Base-by-base conservation (phyloP, 2,329 filamentous ascomycete species). In the Aspergillus sp. region DNA sequence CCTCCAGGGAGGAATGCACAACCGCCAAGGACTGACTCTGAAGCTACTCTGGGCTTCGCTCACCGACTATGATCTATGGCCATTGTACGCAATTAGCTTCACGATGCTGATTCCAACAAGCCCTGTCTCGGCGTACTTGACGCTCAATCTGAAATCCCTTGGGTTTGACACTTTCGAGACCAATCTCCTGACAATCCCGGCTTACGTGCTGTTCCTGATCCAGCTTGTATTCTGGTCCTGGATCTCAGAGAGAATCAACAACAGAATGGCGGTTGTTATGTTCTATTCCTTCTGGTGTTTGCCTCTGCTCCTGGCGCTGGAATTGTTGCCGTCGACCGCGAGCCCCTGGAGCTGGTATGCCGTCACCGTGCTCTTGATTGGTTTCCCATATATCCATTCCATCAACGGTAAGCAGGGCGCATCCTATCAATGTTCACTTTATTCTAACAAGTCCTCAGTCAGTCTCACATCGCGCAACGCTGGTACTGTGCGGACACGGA, bases 131-230 rank as follows among this genome's bases (percentile, higher is more conserved):
- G 73, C 26, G 60, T 78, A 15, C 63, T 74, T 48, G 20, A 50
- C 48, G 7, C 34, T 50, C 22, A 50, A 39, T 18, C 64, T 81
- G 1, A 82, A 80, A 61, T 76, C 81, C 2, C 73, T 87, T 3
- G 84, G 78, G 15, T 87, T 86, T 71, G 73, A 72, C 47, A 84
- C 83, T 2, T 83, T 89, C 65, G 72, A 83, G 32, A 82, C 81
- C 24, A 89, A 88, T 62, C 75, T 89, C 59, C 78, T 89, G 18
- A 84, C 84, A 0, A 86, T 88, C 15, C 84, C 83, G 0, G 80
- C 82, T 0, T 50, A 81, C 81, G 13, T 77, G 76, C 0, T 69
- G 85, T 2, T 84, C 84, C 66, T 84, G 85, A 57, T 55, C 83
- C 48, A 83, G 82, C 47, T 80, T 86, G 71, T 66, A 85, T 18